A percentile compares a stretch with the other conserved stretches of the same genome.
Evolutionary conservation across 495 filamentous ascomycete species (phyloP).

Genomic region (Aspergillus carlsbadensis): DNA sequence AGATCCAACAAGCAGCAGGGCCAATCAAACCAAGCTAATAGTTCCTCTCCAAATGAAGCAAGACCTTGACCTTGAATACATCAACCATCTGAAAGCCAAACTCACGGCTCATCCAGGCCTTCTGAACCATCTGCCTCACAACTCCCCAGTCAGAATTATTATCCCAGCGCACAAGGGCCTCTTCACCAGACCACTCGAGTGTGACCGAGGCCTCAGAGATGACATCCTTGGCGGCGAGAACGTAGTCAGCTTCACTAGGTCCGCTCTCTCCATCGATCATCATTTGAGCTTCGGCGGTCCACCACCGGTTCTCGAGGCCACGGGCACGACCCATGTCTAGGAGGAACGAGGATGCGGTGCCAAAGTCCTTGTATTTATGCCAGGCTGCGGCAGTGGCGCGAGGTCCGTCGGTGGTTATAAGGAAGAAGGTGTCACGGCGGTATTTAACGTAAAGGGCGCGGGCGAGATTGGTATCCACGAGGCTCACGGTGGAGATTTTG

Average conservation of each 20-base stretch:
- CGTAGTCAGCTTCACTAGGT: background rate
- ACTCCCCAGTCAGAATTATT: constrained; percentile 14
- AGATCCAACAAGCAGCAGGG: background rate
- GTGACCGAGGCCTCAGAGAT: constrained; percentile 9
- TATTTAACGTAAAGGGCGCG: background rate
- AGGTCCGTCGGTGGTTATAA: background rate
- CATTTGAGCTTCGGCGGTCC: background rate
- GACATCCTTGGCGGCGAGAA: background rate
- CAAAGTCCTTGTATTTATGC: constrained; percentile 4
- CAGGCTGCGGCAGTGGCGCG: background rate
- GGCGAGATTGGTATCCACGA: background rate
- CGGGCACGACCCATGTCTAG: constrained; percentile 6
- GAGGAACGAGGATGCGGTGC: constrained; percentile 12
- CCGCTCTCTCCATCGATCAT: background rate
- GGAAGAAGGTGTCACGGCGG: constrained; percentile 11
- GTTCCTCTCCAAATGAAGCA: constrained; percentile 7
- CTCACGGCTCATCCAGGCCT: constrained; percentile 5
- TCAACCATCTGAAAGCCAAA: background rate
- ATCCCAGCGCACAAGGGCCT: constrained; percentile 12
- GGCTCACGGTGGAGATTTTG: background rate
- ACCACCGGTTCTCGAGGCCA: background rate
- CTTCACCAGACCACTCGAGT: constrained; percentile 13
- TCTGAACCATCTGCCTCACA: constrained; percentile 6
- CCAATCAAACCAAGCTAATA: background rate
- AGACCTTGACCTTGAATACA: constrained; percentile 11